These are phyloP conservation scores for Monilinia laxa DNA, from an alignment of 2,329 filamentous ascomycete species.

Conservation along the genomic window DNA sequence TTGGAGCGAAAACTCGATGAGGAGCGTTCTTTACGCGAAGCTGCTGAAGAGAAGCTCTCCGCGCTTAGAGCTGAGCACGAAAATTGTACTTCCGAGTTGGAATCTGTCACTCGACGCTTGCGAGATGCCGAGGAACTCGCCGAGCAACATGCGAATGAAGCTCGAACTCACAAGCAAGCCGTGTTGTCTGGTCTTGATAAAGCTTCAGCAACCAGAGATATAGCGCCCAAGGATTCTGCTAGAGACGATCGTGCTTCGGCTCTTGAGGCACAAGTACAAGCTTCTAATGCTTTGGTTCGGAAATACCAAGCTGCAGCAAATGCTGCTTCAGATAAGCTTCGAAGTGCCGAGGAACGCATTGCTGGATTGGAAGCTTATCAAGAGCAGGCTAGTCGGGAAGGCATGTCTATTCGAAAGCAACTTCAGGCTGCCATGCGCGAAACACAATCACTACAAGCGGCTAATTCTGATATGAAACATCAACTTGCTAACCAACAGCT, in stretches of 20 bases:
- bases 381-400: slow-evolving; percentile 93
- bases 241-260: slow-evolving; percentile 67
- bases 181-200: slow-evolving; percentile 81
- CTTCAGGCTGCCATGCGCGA: slow-evolving; percentile 83
- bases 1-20: slow-evolving; percentile 82
- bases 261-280: slow-evolving; percentile 75
- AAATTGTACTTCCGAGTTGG: slow-evolving; percentile 73
- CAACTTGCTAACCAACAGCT: slow-evolving; percentile 83
- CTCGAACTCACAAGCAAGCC: slow-evolving; percentile 77
- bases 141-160: slow-evolving; percentile 84
- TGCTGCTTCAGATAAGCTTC: slow-evolving; percentile 79
- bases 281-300: slow-evolving; percentile 76
- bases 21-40: slow-evolving; percentile 73
- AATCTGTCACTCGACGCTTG: slow-evolving; percentile 69
- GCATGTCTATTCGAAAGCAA: slow-evolving; percentile 84
- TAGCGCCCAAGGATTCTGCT: slow-evolving; percentile 48
- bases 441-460: slow-evolving; percentile 74
- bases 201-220: slow-evolving; percentile 55
- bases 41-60: slow-evolving; percentile 71
- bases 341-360: slow-evolving; percentile 92
- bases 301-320: slow-evolving; percentile 91
- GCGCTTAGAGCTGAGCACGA: slow-evolving; percentile 83
- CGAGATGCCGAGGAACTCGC: slow-evolving; percentile 85
- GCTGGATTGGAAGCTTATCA: slow-evolving; percentile 96
- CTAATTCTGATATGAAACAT: slow-evolving; percentile 79